These are phyloP conservation scores for Suillus plorans DNA, from an alignment of 768 basidiomycete species.

Conservation along the genomic window DNA sequence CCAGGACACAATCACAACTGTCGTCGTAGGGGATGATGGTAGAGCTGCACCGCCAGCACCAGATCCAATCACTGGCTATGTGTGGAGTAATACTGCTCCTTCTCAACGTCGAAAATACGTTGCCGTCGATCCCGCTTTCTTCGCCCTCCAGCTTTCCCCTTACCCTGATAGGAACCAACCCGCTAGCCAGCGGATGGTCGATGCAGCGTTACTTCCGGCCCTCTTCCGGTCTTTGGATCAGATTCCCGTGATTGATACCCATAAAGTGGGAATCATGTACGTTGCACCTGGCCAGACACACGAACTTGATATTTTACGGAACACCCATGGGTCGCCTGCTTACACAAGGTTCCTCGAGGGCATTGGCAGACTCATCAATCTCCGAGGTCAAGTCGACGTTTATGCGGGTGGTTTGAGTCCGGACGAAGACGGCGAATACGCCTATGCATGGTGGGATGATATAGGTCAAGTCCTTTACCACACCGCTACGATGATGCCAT, in stretches of 20 bases:
- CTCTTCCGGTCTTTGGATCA: constrained; percentile 72
- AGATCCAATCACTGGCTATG: constrained; percentile 79
- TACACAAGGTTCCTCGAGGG: constrained; percentile 93
- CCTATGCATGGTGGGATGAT: constrained; percentile 99
- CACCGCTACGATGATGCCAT: constrained; percentile 97
- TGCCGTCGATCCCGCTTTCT: constrained; percentile 78
- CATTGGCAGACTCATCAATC: constrained; percentile 82
- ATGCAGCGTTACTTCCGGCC: constrained; percentile 52
- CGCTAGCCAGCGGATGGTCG: constrained; percentile 45
- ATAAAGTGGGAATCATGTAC: constrained; percentile 96
- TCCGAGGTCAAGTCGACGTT: constrained; percentile 88
- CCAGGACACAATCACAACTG: constrained; percentile 3
- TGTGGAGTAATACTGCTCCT: constrained; percentile 85
- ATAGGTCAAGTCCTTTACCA: constrained; percentile 95
- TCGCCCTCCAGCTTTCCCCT: constrained; percentile 84
- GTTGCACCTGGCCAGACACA: constrained; percentile 87
- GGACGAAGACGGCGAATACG: constrained; percentile 92
- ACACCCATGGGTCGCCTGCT: constrained; percentile 90
- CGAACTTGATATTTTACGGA: constrained; percentile 84
- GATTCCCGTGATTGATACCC: constrained; percentile 94
- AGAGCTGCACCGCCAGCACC: constrained; percentile 41
- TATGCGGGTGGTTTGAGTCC: constrained; percentile 91
- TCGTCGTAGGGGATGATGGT: constrained; percentile 7
- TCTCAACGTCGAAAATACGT: constrained; percentile 90
- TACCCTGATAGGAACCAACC: constrained; percentile 50